Conservation (phyloP, 768 basidiomycete species). For the Russula virescens region DNA sequence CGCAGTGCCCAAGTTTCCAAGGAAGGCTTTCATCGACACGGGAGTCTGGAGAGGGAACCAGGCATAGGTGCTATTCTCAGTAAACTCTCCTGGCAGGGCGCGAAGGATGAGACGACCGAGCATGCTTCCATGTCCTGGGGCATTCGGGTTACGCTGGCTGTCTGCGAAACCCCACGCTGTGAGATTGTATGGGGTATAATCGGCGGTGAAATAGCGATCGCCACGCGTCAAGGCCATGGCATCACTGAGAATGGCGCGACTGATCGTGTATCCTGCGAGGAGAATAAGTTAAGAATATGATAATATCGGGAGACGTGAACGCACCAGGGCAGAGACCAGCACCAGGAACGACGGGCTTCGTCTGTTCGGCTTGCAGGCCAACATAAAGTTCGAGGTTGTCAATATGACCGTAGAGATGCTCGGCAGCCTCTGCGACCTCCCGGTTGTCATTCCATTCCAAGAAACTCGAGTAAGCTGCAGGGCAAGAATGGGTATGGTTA, state of each 20-base stretch:
- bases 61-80: constrained; percentile 65
- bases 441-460: constrained; percentile 76
- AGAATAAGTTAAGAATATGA: not conserved
- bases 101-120: constrained; percentile 72
- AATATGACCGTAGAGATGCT: constrained; percentile 72
- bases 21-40: constrained; percentile 52
- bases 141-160: constrained; percentile 66
- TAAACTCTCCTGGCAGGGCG: constrained; percentile 63
- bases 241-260: constrained; percentile 79
- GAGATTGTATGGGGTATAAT: constrained; percentile 74
- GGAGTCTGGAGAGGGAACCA: constrained; percentile 91
- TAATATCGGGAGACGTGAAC: constrained; percentile 14
- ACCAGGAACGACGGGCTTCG: constrained; percentile 68
- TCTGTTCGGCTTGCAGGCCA: constrained; percentile 71
- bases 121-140: constrained; percentile 70
- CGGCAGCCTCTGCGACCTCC: constrained; percentile 63
- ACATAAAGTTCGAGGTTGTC: constrained; percentile 77
- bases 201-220: constrained; percentile 76
- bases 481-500: not conserved
- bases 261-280: constrained; percentile 64
- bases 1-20: constrained; percentile 49
- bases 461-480: constrained; percentile 60
- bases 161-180: constrained; percentile 84
- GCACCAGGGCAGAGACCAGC: constrained; percentile 80
- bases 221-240: constrained; percentile 84